Base-by-base conservation (phyloP, 768 basidiomycete species). In the Tulasnella sp. region DNA sequence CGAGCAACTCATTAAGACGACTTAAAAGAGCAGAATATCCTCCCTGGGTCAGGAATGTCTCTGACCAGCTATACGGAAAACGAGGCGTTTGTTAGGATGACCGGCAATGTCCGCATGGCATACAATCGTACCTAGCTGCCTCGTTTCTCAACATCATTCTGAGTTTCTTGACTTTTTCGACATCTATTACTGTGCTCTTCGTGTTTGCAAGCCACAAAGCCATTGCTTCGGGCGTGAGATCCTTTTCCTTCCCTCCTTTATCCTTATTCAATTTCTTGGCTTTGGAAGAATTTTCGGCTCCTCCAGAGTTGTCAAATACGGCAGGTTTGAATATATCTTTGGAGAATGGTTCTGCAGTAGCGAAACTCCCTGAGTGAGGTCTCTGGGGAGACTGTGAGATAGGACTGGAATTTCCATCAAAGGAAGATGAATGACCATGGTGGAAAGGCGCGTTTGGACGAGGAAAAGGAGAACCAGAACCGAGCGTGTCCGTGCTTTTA, bases 101-200 rank as follows among this genome's bases (percentile, higher is more conserved):
- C n/a, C 5, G 3, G 33, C 4, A 1, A 24, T 12, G 4, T 5
- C 24, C 3, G 15, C 10, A 22, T 35, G 32, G 20, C 27, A 9
- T 25, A 20, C 3, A 37, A 16, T 60, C 69, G 54, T 64, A 90
- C 86, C 72, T 76, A 1, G 92, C 89, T n/a, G 81, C 74, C 65
- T 98, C 95, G 58, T 95, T 95, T 50, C 95, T 70, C 20, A 99
- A 69, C 58, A 95, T 64, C 54, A 96, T 67, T 53, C 90, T 70
- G 52, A 99, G 64, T 64, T 90, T 92, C 67, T 95, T 95, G 37
- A 92, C 72, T 29, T 77, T 71, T 56, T 85, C 89, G 0, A 93
- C 69, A n/a, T 91, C 88, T 34, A 98, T 70, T n/a, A 74, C 66
- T 3, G 75, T 76, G 56, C 80, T 87, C 10, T 79, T 83, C 24